Conservation (phyloP, 2,329 filamentous ascomycete genomes). For the Colletotrichum sp. region DNA sequence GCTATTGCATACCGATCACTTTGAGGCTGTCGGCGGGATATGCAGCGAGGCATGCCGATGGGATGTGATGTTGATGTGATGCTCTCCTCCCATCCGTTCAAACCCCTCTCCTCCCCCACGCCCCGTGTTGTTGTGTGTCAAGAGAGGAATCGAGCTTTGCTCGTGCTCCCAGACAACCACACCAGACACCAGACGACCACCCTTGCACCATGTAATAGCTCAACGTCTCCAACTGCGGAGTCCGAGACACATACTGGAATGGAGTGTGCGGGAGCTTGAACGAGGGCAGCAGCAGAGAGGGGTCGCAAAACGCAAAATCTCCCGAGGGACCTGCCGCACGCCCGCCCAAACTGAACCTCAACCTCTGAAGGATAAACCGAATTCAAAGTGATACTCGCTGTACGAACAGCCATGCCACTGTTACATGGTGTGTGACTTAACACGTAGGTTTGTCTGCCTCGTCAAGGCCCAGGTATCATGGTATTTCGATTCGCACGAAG, state of each 20-base stretch:
- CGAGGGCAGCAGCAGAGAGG: neutral
- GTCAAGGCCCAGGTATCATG: neutral
- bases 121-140: neutral
- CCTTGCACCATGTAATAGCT: slow-evolving; percentile 1
- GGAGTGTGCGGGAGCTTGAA: slow-evolving; percentile 8
- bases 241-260: slow-evolving; percentile 6
- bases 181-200: neutral
- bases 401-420: neutral
- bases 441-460: neutral
- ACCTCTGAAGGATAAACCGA: neutral
- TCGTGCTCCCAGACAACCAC: neutral
- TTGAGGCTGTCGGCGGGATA: neutral
- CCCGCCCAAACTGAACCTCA: neutral
- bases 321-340: neutral
- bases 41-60: neutral
- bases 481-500: neutral
- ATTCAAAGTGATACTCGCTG: neutral
- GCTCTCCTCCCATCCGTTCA: neutral
- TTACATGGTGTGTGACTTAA: slow-evolving; percentile 1
- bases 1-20: neutral
- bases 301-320: slow-evolving; percentile 4
- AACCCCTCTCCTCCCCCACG: neutral
- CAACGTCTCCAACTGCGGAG: slow-evolving; percentile 17
- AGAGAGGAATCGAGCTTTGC: neutral
- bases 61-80: neutral